phyloP scores from a whole-genome alignment of 73 alveolate genomes.

The Blepharisma stoltei region DNA sequence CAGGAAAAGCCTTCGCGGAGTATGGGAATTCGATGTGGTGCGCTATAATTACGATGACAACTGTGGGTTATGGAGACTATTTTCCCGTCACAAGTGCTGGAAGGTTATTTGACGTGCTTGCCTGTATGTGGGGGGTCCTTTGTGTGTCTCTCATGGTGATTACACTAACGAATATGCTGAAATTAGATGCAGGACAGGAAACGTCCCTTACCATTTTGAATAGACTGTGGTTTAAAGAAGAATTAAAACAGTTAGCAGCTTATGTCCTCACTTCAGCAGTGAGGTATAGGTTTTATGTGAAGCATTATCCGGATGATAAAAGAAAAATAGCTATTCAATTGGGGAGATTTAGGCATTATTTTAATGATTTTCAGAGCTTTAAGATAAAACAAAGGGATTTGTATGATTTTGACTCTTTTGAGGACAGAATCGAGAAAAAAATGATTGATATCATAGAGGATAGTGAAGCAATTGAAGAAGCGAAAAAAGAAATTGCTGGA shows the following conservation, averaged over 20 bases:
- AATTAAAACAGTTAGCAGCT: slow-evolving; percentile 41
- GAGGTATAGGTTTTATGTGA: not conserved
- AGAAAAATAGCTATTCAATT: not conserved
- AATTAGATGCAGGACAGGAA: slow-evolving; percentile 59
- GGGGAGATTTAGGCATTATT: not conserved
- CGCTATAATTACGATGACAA: slow-evolving; percentile 73
- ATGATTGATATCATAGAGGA: slow-evolving; percentile 5
- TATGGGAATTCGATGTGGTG: slow-evolving; percentile 75
- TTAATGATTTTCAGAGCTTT: not conserved
- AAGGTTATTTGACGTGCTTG: slow-evolving; percentile 60
- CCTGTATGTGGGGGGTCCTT: slow-evolving; percentile 85
- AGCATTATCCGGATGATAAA: not conserved
- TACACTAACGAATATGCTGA: slow-evolving; percentile 64
- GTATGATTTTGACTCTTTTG: slow-evolving; percentile 21
- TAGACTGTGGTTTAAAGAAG: slow-evolving; percentile 54
- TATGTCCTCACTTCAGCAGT: slow-evolving; percentile 36
- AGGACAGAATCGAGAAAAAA: slow-evolving; percentile 9
- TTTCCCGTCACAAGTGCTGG: slow-evolving; percentile 83
- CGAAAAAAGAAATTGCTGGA: not conserved
- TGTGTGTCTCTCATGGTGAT: slow-evolving; percentile 64
- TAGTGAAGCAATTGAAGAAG: not conserved
- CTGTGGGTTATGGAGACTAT: slow-evolving; percentile 88
- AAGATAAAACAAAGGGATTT: not conserved
- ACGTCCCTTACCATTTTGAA: slow-evolving; percentile 43
- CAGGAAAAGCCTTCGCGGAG: slow-evolving; percentile 35